Evolutionary conservation across 2,329 filamentous ascomycete genomes (phyloP), one percentile per base, ranked within the genome.

Genomic region (Pseudogymnoascus sp.): DNA sequence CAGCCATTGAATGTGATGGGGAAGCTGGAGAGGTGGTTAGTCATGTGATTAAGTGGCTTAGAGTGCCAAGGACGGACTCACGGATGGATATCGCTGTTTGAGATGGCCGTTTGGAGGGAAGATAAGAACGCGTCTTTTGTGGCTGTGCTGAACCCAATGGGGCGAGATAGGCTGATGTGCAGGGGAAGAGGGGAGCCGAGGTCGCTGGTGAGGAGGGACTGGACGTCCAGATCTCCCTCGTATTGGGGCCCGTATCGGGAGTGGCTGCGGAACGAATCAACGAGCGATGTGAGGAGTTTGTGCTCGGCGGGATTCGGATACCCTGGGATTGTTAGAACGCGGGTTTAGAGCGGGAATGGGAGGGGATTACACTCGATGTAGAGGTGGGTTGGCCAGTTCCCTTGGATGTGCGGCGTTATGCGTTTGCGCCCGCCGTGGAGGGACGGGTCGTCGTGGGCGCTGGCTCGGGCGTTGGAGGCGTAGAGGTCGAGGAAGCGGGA

Each of bases 361-460:
- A 12, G 58, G 62, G 62, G 78, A 86, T 76, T 80, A 95, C 94
- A 99, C 78, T 97, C 93, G 62, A 96, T 80, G 74, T 96, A 97
- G 52, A 97, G 73, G 75, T 97, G 93, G 35, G 87, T 91, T 1
- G 93, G 91, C 94, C 94, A 99, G 74, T 92, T 91, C 64, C 94
- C 94, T 64, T 86, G 84, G 25, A 93, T 80, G 75, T 99, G 94
- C 23, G 93, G 92, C 58, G 86, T 89, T 63, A 88, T 83, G 42
- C 94, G 84, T 72, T 87, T 91, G 52, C 93, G 86, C 61, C 94
- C 94, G 33, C 88, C 89, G 74, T 99, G 94, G 63, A 97, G 79
- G 64, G 82, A 80, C 0, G 93, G 92, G 71, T 96, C 89, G 75
- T 97, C 94, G 68, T 80, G 81, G 41, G 88, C 87, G 74, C 89